phyloP scores from a whole-genome alignment of 2,329 filamentous ascomycete species.

The Myriosclerotinia scirpicola region DNA sequence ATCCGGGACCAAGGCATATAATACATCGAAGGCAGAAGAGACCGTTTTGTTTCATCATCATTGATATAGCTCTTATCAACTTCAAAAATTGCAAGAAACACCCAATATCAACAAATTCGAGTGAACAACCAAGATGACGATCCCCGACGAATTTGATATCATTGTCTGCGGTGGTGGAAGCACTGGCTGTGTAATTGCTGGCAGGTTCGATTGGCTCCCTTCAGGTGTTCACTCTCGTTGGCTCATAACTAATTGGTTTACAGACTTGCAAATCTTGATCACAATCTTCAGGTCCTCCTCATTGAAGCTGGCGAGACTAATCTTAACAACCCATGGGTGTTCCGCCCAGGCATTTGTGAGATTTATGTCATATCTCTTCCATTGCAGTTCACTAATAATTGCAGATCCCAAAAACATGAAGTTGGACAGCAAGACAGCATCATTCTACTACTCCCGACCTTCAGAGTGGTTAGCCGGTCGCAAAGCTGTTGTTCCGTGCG shows the following conservation, averaged over 20 bases:
- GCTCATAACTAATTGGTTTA: conserved; percentile 30
- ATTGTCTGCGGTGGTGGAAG: conserved; percentile 52
- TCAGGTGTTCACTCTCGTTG: neutral
- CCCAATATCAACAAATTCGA: neutral
- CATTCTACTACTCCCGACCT: conserved; percentile 69
- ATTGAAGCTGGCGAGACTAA: conserved; percentile 57
- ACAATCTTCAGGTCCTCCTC: conserved; percentile 50
- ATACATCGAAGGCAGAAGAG: neutral
- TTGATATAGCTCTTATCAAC: neutral
- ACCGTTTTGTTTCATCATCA: neutral
- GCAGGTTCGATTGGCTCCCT: conserved; percentile 38
- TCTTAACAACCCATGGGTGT: conserved; percentile 51
- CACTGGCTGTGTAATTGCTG: conserved; percentile 51
- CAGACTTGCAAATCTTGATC: conserved; percentile 50
- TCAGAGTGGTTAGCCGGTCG: conserved; percentile 61
- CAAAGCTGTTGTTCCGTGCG: conserved; percentile 47
- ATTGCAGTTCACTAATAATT: conserved; percentile 36
- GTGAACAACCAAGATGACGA: conserved; percentile 30
- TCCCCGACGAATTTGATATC: conserved; percentile 49
- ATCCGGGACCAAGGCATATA: conserved; percentile 3
- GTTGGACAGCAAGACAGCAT: conserved; percentile 53
- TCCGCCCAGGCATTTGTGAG: conserved; percentile 53
- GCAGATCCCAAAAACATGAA: conserved; percentile 40
- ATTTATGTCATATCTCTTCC: conserved; percentile 45
- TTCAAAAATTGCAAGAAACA: neutral